phyloP scores from a whole-genome alignment of 768 basidiomycete species.

The Clathrus columnatus region DNA sequence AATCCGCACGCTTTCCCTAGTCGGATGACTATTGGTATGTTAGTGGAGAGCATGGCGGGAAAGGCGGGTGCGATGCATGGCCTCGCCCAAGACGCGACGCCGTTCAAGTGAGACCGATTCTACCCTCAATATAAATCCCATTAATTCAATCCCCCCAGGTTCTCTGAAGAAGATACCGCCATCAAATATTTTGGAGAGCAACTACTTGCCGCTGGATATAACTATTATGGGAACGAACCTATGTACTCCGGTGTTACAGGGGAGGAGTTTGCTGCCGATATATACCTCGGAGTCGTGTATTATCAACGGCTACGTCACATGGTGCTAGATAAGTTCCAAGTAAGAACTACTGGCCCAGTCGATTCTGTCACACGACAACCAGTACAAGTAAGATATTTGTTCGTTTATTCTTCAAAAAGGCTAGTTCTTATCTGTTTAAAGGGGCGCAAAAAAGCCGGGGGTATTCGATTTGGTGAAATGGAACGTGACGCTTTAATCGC shows the following conservation, averaged over 20 bases:
- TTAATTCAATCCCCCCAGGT: slow-evolving; percentile 38
- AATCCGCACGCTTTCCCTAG: slow-evolving; percentile 99
- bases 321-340: slow-evolving; percentile 99
- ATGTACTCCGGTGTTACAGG: slow-evolving; percentile 99
- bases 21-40: slow-evolving; percentile 99
- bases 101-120: slow-evolving; percentile 70
- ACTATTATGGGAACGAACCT: slow-evolving; percentile 98
- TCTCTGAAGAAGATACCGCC: slow-evolving; percentile 94
- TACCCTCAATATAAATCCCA: background rate
- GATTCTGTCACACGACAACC: slow-evolving; percentile 95
- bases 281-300: slow-evolving; percentile 97
- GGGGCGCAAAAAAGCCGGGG: slow-evolving; percentile 97
- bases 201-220: slow-evolving; percentile 88
- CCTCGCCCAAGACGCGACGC: slow-evolving; percentile 95
- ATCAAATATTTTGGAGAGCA: slow-evolving; percentile 97
- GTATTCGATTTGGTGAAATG: slow-evolving; percentile 99
- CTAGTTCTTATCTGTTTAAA: slow-evolving; percentile 22
- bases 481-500: slow-evolving; percentile 98
- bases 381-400: slow-evolving; percentile 61
- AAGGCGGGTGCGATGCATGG: slow-evolving; percentile 99
- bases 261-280: slow-evolving; percentile 96
- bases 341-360: slow-evolving; percentile 94
- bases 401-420: background rate
- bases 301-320: slow-evolving; percentile 98
- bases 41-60: slow-evolving; percentile 99